Evolutionary conservation across 768 basidiomycete species (phyloP), one percentile per base, ranked within the genome.

Genomic region (Russula olivacea): DNA sequence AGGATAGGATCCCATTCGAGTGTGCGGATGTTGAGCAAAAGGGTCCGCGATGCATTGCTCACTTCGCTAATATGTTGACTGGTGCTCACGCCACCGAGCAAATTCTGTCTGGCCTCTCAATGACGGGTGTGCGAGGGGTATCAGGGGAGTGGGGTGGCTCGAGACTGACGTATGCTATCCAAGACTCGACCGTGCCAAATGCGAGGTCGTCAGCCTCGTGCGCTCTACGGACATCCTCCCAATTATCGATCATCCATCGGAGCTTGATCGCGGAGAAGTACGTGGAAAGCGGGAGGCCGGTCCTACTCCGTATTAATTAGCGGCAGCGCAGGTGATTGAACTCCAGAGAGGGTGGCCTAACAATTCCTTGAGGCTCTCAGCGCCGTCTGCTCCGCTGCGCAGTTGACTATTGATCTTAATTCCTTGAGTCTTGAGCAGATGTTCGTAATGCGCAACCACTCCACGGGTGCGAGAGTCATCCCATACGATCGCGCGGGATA

Each of bases 211-310:
- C 92, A 41, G 82, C 75, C 43, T 88, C 84, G 71, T 94, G 87
- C 0, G 97, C 95, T 48, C 82, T 79, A 36, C 79, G 74, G 59
- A 98, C 93, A 34, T 85, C 83, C 4, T 81, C 79, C 70, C 88
- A 76, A 71, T 98, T 85, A 72, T 96, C 90, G 65, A 96, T 84
- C 89, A 99, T 93, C 96, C 96, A 99, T 50, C 90, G 84, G 66
- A 97, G 80, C 76, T 98, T 98, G 73, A 97, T 88, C 19, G 89
- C 96, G 25, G 95, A 97, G 77, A 99, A 99, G 76, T 99, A 99
- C 0, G 96, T 98, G 17, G 95, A 97, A 9, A 98, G 80, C n/a
- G 89, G 91, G 45, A 97, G 83, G 38, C 95, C 95, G 53, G 93
- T 95, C 64, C 91, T 96, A 66, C 32, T 54, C 54, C 36, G 51